These are phyloP conservation scores for Erodium maritimum DNA, from an alignment of 345 rosid species.

Conservation along the genomic window DNA sequence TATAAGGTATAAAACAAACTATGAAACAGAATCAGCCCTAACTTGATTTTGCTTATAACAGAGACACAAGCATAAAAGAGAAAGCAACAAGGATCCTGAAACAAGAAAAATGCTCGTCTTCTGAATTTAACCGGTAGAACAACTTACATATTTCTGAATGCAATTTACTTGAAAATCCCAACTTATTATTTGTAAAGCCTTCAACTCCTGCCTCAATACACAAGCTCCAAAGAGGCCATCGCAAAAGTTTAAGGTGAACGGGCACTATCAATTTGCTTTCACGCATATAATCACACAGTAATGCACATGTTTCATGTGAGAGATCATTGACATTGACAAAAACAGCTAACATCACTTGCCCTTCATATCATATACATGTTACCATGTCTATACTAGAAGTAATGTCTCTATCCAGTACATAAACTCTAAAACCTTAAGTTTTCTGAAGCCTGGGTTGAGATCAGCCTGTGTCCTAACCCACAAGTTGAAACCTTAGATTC, in stretches of 20 bases:
- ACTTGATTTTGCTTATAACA: not conserved
- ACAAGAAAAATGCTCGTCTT: not conserved
- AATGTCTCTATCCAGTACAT: not conserved
- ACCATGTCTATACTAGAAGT: no score
- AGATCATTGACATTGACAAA: not conserved
- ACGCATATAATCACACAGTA: not conserved
- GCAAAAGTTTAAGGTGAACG: not conserved
- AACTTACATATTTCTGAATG: not conserved
- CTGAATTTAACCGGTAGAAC: not conserved
- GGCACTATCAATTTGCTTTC: not conserved
- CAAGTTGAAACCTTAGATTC: not conserved
- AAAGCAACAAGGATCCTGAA: not conserved
- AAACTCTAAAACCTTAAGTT: not conserved
- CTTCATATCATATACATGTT: not conserved
- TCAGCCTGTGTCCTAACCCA: not conserved
- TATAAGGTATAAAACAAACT: not conserved
- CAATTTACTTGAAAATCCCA: not conserved
- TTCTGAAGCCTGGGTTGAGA: not conserved
- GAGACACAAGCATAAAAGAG: not conserved
- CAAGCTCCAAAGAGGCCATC: not conserved
- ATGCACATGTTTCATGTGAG: not conserved
- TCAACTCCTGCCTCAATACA: not conserved
- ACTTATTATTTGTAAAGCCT: not conserved
- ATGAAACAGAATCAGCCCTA: not conserved
- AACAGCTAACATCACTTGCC: not conserved